Evolutionary conservation across 768 basidiomycete species (phyloP), one percentile per base, ranked within the genome.

Genomic region (Trametes elegans): DNA sequence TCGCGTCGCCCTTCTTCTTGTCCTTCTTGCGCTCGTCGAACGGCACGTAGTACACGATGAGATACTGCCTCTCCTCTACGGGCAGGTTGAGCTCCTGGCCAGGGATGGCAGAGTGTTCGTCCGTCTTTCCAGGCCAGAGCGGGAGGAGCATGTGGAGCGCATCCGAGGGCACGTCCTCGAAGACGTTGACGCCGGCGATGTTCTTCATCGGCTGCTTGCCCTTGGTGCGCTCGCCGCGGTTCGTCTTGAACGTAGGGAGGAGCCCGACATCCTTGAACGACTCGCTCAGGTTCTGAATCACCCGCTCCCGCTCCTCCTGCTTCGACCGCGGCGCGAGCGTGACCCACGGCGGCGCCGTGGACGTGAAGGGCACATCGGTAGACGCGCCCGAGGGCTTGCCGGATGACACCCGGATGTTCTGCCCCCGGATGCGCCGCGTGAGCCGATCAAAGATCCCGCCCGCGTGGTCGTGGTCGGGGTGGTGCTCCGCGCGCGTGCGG

Each of bases 231-330:
- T 61, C 61, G 21, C 42, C 56, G 43, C 62, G 55, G 18, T 56
- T 62, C 5, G 62, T 44, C 39, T 62, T 58, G 52, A 57, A 62
- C n/a, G 84, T 78, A 16, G 89, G 88, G 16, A 92, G 68, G 14
- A 93, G 67, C 4, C 90, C 90, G 23, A 91, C 90, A 49, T 87
- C 88, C 68, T 84, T 83, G 73, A 93, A 92, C 3, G 88, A 89
- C 56, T 79, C 79, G 55, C 66, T 68, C 19, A 93, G 70, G 59
- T 83, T 85, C 51, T 81, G 79, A 49, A 90, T 82, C 24, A 86
- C 82, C 44, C 82, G 79, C 62, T 84, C 81, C 11, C 83, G 79
- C 56, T 84, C 81, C 65, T 91, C 89, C 53, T 83, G 81, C 66
- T 81, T 79, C 40, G 77, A 76, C 39, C 87, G 79, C 3, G 83